Percentiles rank a stretch among this genome's conserved stretches.
phyloP scores from a whole-genome alignment of 371 early-diverging fungal genomes.

The Thermomucor indicae-seudaticae region DNA sequence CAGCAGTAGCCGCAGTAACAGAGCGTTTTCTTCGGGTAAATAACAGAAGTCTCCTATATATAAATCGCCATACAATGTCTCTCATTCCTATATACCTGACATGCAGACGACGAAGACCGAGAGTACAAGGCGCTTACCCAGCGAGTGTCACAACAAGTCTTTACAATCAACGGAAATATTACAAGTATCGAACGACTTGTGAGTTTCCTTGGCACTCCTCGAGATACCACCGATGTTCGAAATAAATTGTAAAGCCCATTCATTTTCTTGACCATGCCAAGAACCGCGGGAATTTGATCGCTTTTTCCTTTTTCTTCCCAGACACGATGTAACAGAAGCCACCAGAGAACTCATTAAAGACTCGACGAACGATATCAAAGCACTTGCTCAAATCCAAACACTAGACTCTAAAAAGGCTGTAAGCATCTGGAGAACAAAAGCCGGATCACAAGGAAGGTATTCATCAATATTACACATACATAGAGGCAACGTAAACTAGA shows the following conservation, averaged over 20 bases:
- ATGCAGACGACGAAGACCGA: slow-evolving; percentile 42
- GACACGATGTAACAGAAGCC: slow-evolving; percentile 77
- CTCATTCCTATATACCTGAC: neutral
- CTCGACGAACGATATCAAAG: slow-evolving; percentile 74
- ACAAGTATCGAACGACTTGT: slow-evolving; percentile 79
- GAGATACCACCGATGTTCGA: slow-evolving; percentile 77
- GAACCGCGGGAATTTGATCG: too few relatives aligned
- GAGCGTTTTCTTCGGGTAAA: neutral
- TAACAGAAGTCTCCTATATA: neutral
- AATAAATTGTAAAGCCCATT: slow-evolving; percentile 58
- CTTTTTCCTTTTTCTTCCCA: slow-evolving; percentile 16
- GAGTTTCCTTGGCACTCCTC: slow-evolving; percentile 68
- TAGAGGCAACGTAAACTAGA: slow-evolving; percentile 74
- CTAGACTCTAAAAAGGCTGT: slow-evolving; percentile 26
- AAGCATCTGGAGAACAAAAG: too few relatives aligned
- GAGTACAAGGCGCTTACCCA: slow-evolving; percentile 53
- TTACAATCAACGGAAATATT: slow-evolving; percentile 74
- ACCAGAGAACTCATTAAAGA: slow-evolving; percentile 81
- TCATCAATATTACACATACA: neutral
- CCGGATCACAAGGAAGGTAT: too few relatives aligned
- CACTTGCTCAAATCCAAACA: slow-evolving; percentile 42
- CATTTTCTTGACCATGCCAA: neutral
- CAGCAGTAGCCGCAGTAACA: too few relatives aligned
- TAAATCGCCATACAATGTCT: too few relatives aligned
- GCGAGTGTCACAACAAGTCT: slow-evolving; percentile 69